Percentiles rank a stretch among this genome's conserved stretches.
These are phyloP conservation scores for Malus hybrid DNA, from an alignment of 331 rosid species.

Conservation along the genomic window DNA sequence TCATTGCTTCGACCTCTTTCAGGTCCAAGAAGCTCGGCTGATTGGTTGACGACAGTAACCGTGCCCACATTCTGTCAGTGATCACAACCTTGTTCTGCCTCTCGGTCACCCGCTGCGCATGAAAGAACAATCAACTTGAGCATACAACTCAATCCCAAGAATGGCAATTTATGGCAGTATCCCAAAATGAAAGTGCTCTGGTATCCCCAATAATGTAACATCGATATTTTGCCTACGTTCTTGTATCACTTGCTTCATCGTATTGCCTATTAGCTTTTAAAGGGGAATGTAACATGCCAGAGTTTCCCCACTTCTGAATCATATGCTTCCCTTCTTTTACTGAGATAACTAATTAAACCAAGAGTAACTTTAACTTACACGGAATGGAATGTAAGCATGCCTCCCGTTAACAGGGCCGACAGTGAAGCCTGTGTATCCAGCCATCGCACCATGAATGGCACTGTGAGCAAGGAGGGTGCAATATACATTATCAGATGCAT, in stretches of 20 bases:
- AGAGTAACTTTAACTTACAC: slow-evolving; percentile 22
- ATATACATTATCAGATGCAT: slow-evolving; percentile 45
- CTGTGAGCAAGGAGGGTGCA: slow-evolving; percentile 54
- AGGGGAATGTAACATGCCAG: background rate
- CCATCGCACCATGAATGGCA: slow-evolving; percentile 56
- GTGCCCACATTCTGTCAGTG: slow-evolving; percentile 44
- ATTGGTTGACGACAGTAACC: slow-evolving; percentile 45
- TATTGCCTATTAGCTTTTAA: background rate
- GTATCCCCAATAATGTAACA: background rate
- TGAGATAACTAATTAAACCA: background rate
- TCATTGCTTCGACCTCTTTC: background rate
- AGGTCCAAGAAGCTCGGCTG: slow-evolving; percentile 47
- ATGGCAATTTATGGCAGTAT: background rate
- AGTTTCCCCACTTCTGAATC: background rate
- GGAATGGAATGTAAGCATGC: slow-evolving; percentile 52
- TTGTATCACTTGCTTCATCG: background rate
- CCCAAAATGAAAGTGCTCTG: background rate
- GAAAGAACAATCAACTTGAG: background rate
- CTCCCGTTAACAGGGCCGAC: slow-evolving; percentile 46
- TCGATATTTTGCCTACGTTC: background rate
- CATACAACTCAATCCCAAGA: background rate
- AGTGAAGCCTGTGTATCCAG: slow-evolving; percentile 53
- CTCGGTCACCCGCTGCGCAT: slow-evolving; percentile 33
- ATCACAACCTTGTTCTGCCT: slow-evolving; percentile 16
- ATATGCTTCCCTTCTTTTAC: background rate